These are phyloP conservation scores for Euphorbia tirucalli DNA, from an alignment of 345 rosid species.

Conservation along the genomic window DNA sequence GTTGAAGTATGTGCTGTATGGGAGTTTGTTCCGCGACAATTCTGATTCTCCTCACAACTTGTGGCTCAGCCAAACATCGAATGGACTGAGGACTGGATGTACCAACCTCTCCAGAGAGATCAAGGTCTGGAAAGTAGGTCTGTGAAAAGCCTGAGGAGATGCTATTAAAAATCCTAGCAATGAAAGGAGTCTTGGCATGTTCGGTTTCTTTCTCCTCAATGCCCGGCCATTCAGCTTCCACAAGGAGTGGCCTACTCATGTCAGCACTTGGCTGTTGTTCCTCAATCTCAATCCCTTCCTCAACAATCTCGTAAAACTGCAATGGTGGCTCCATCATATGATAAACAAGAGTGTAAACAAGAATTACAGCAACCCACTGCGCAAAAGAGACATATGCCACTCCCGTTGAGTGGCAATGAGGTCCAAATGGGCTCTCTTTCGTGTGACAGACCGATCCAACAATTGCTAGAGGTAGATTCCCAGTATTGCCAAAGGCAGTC, in stretches of 20 bases:
- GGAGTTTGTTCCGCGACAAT: constrained; percentile 91
- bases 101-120: constrained; percentile 36
- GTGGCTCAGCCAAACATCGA: constrained; percentile 79
- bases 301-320: constrained; percentile 78
- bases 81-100: constrained; percentile 61
- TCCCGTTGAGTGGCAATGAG: constrained; percentile 61
- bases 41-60: constrained; percentile 82
- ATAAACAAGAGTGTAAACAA: constrained; percentile 94
- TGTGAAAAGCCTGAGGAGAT: constrained; percentile 51
- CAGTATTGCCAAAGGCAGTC: constrained; percentile 93
- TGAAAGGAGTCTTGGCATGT: constrained; percentile 75
- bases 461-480: constrained; percentile 78
- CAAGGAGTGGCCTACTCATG: constrained; percentile 66
- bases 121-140: constrained; percentile 53
- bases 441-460: constrained; percentile 83
- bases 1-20: constrained; percentile 81
- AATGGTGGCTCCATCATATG: constrained; percentile 98
- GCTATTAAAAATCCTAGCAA: constrained; percentile 65
- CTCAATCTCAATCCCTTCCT: constrained; percentile 57
- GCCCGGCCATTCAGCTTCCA: constrained; percentile 97
- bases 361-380: constrained; percentile 90
- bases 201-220: constrained; percentile 90
- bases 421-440: constrained; percentile 62
- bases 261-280: constrained; percentile 34
- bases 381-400: constrained; percentile 91